These are phyloP conservation scores for Saccharomycopsis schoenii DNA, from an alignment of 805 yeast species.

Conservation along the genomic window DNA sequence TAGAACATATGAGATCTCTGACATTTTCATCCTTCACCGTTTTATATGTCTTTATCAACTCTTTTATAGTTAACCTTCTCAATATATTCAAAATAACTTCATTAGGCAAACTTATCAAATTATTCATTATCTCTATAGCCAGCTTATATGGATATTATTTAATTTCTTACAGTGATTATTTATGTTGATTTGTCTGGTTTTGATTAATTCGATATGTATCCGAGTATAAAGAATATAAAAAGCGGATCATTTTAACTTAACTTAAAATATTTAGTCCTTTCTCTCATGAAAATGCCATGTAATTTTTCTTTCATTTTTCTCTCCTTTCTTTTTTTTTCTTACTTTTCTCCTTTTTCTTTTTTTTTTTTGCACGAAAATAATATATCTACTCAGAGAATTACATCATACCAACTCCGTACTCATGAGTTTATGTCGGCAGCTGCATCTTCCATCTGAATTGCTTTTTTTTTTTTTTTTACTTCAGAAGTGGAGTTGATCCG, in stretches of 20 bases:
- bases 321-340: neutral
- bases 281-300: neutral
- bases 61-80: neutral
- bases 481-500: neutral
- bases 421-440: neutral
- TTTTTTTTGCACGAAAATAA: neutral
- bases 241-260: neutral
- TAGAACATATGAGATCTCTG: neutral
- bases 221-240: neutral
- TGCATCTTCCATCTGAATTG: neutral
- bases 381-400: neutral
- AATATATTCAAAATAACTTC: neutral
- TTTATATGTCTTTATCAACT: neutral
- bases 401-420: slow-evolving; percentile 1
- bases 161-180: too few relatives aligned
- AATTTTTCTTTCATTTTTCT: neutral
- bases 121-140: neutral
- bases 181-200: too few relatives aligned
- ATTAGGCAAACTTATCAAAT: neutral
- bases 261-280: neutral
- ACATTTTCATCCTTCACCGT: neutral
- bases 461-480: neutral
- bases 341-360: neutral
- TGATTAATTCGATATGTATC: too few relatives aligned
- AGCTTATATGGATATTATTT: neutral